These are phyloP conservation scores for Aureobasidium pullulans DNA, from an alignment of 2,329 filamentous ascomycete species.

Conservation along the genomic window DNA sequence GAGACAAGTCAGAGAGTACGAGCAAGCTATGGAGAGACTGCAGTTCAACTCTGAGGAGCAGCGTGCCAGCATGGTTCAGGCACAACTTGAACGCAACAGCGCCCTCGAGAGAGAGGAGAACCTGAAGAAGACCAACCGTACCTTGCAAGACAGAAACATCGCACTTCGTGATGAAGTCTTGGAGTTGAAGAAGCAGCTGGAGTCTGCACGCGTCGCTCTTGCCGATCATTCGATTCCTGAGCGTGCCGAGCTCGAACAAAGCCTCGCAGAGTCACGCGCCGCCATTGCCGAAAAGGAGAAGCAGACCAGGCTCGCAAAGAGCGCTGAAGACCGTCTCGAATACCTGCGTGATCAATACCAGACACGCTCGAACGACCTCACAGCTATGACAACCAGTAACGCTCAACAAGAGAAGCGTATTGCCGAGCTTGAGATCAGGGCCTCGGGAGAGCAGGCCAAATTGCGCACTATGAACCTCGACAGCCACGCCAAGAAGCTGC, in stretches of 20 bases:
- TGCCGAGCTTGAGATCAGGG: conserved; percentile 20
- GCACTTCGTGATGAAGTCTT: conserved; percentile 22
- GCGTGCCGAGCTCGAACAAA: conserved; percentile 25
- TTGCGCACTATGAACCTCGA: conserved; percentile 22
- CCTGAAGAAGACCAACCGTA: not conserved
- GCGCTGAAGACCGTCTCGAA: conserved; percentile 43
- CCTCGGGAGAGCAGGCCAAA: conserved; percentile 22
- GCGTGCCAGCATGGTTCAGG: conserved; percentile 21
- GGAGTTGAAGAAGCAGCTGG: conserved; percentile 24
- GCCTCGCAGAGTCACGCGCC: conserved; percentile 18
- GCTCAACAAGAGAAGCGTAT: conserved; percentile 36
- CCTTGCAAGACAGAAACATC: not conserved
- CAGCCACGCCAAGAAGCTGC: conserved; percentile 17
- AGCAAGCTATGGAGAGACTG: conserved; percentile 24
- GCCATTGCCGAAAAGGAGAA: conserved; percentile 19
- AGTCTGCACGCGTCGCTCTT: conserved; percentile 22
- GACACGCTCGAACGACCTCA: conserved; percentile 44
- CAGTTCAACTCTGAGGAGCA: conserved; percentile 29
- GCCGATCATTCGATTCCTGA: conserved; percentile 26
- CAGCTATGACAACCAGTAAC: conserved; percentile 42
- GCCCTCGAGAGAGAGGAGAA: conserved; percentile 18
- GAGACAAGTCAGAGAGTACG: conserved; percentile 21
- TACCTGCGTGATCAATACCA: conserved; percentile 56
- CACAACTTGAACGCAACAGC: conserved; percentile 21
- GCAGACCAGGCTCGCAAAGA: conserved; percentile 25